A percentile compares a stretch with the other conserved stretches of the same genome.
phyloP scores from a whole-genome alignment of 2,329 filamentous ascomycete species.

The Colletotrichum shisoi region DNA sequence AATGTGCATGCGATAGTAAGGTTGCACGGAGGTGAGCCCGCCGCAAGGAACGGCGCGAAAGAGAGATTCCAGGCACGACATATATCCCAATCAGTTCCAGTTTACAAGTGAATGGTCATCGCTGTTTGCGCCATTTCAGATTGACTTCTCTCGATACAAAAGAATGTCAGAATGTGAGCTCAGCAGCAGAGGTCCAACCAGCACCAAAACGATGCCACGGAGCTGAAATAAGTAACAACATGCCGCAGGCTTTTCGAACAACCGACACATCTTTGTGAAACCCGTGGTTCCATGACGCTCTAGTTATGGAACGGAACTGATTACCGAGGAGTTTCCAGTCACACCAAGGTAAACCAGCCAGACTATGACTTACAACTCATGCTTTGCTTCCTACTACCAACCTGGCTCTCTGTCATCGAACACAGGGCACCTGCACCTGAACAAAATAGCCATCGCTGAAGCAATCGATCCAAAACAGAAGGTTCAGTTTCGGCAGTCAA shows the following conservation, averaged over 20 bases:
- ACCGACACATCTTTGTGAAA: too few species aligned
- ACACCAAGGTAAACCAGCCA: background rate
- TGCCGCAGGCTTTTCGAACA: too few species aligned
- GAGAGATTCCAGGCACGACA: background rate
- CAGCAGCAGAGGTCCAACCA: background rate
- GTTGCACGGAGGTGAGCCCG: background rate
- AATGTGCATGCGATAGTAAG: background rate
- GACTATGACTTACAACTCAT: background rate
- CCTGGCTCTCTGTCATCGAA: background rate
- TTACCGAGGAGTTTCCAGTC: background rate
- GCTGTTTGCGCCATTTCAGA: background rate
- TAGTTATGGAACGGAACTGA: too few species aligned
- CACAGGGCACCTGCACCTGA: background rate
- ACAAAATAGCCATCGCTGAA: too few species aligned
- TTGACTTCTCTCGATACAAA: background rate
- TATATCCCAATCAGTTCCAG: too few species aligned
- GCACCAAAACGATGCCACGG: background rate
- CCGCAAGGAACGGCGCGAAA: too few species aligned
- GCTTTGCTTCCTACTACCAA: background rate
- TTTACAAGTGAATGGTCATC: background rate
- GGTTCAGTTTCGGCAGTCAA: background rate
- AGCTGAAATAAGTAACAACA: background rate
- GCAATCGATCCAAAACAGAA: background rate
- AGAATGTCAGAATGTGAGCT: background rate
- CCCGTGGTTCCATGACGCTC: too few species aligned